Base-by-base conservation (phyloP, 345 rosid genomes). In the Salix arbutifolia region DNA sequence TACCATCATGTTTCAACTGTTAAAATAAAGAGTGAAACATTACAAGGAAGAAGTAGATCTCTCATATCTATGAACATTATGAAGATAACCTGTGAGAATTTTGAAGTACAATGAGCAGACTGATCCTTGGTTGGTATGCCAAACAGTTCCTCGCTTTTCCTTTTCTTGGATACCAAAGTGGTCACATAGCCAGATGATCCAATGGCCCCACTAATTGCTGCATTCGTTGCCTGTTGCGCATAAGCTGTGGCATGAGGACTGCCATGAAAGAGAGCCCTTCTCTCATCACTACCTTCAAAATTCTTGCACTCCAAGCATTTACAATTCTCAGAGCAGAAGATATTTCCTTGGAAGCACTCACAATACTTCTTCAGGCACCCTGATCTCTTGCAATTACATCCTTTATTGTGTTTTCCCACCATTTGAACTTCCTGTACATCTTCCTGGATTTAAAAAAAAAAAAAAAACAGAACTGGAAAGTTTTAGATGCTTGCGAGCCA, bases 331-430 rank as follows among this genome's bases (percentile, higher is more conserved):
- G 96, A 94, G 84, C 98, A 94, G 33, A 88, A 74, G 80, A 92
- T 81, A 75, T 87, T 85, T 18, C 94, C 97, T 78, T 94, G 94
- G 84, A 86, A 94, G 86, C 98, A 92, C 80, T 91, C 98, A 53
- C 98, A 92, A 73, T 94, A 94, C 87, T 90, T 91, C 88, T 92
- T 94, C 46, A 94, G 95, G 84, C 95, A 94, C 50, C 97, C 91
- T 19, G 97, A 90, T 82, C 89, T 94, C 89, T 87, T 92, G 86
- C 97, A 91, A 75, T 91, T 86, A 74, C 98, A 94, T 61, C 97
- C 98, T 90, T 88, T 94, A 61, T 87, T 87, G 82, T 94, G 97
- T 87, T 91, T 94, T 60, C 86, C 97, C 33, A 87, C 72, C 64
- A 86, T 78, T 71, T 82, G 82, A 72, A 77, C 79, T 71, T 85